Percentiles rank a stretch among this genome's conserved stretches.
Evolutionary conservation across 441 rosid species (phyloP).

Genomic region (Breynia disticha): DNA sequence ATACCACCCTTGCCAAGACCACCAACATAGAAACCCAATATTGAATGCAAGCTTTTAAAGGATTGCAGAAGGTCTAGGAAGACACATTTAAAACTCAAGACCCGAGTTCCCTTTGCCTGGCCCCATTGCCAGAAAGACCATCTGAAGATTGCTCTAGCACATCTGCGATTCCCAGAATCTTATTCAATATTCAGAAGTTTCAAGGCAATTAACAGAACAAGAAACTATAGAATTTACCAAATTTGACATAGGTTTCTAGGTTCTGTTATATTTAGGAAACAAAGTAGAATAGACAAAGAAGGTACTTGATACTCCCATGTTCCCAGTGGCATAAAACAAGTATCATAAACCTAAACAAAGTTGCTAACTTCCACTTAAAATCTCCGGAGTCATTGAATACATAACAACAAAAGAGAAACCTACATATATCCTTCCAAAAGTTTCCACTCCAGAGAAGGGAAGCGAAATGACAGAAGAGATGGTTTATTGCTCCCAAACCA

Average conservation of each 20-base stretch:
- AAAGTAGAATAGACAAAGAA: no score
- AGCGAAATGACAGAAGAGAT: neutral
- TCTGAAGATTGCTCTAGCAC: conserved; percentile 62
- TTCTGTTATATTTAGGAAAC: no score
- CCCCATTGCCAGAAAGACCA: conserved; percentile 60
- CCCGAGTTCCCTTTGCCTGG: conserved; percentile 51
- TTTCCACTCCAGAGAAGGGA: neutral
- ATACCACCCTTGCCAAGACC: conserved; percentile 40
- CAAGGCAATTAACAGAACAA: conserved; percentile 26
- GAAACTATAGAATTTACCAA: conserved; percentile 9
- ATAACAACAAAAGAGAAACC: neutral
- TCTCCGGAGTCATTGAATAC: neutral
- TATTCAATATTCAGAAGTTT: conserved; percentile 47
- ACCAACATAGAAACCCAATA: conserved; percentile 37
- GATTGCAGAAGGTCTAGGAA: conserved; percentile 31
- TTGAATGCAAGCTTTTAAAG: conserved; percentile 42
- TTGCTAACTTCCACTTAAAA: no score
- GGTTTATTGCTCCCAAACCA: neutral
- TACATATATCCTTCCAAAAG: neutral
- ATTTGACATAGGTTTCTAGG: no score
- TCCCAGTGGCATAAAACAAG: no score
- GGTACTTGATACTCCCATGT: no score
- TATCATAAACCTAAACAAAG: no score
- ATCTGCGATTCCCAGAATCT: conserved; percentile 86
- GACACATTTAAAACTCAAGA: conserved; percentile 45